phyloP scores from a whole-genome alignment of 805 yeast genomes.

The Pichia cabralensis region DNA sequence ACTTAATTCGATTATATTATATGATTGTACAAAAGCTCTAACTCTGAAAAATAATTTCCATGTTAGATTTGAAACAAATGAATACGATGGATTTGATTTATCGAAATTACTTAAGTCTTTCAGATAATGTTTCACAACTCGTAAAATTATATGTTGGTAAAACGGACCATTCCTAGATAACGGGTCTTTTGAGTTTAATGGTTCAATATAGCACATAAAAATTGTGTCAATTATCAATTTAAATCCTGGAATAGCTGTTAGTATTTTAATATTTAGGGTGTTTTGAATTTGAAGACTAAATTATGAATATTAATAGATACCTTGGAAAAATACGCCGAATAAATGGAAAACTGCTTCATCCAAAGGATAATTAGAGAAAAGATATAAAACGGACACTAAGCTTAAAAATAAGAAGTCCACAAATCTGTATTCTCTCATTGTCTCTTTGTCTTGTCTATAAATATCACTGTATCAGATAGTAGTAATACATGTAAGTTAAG shows the following conservation, averaged over 20 bases:
- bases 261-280: too few relatives aligned
- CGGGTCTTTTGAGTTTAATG: conserved; percentile 21
- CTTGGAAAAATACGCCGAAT: background rate
- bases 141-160: conserved; percentile 17
- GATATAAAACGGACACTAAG: conserved; percentile 15
- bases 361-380: conserved; percentile 20
- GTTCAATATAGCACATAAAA: conserved; percentile 23
- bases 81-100: conserved; percentile 13
- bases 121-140: conserved; percentile 14
- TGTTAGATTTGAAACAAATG: conserved; percentile 22
- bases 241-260: conserved; percentile 10
- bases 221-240: conserved; percentile 17
- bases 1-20: conserved; percentile 27
- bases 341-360: conserved; percentile 11
- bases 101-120: conserved; percentile 11
- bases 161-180: conserved; percentile 24
- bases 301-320: conserved; percentile 1
- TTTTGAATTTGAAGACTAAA: background rate
- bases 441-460: too few relatives aligned
- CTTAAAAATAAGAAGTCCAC: conserved; percentile 21
- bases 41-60: conserved; percentile 25
- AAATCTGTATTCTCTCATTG: conserved; percentile 24
- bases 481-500: too few relatives aligned
- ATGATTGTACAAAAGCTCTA: conserved; percentile 25
- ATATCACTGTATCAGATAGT: too few relatives aligned